Evolutionary conservation across 257 asterid species (phyloP), one percentile per base, ranked within the genome.

Genomic region (Salvia rosmarinus): DNA sequence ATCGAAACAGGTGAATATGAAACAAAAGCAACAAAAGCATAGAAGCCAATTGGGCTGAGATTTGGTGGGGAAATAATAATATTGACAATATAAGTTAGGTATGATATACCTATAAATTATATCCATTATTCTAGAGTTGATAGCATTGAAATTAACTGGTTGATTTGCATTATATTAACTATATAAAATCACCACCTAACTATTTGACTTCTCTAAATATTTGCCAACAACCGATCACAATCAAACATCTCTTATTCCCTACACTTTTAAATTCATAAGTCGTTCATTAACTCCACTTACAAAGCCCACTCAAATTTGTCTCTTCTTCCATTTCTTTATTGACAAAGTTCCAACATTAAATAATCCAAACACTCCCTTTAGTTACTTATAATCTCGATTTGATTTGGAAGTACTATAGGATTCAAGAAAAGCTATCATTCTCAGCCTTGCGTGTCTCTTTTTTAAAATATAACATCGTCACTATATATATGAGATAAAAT

Each of bases 211-310:
- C 7, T 64, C 44, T 62, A 23, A 4, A 28, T 52, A 64, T 55
- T 64, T 76, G 75, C 71, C 58, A 50, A 16, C 62, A 50, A 52
- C 71, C 58, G 43, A 16, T 56, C 56, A 52, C 28, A 66, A 9
- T 34, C 52, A 77, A 35, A 79, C 2, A 67, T 79, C 52, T 3
- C 13, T 81, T 79, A 56, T 77, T 28, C 75, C 61, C 56, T 72
- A 28, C 55, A 60, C 72, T 28, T 20, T 30, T 21, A 13, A 9
- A 51, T 66, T 62, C 62, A 16, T 20, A 60, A 39, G 17, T 60
- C 20, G 28, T 60, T 3, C 57, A 70, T 69, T 34, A 34, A 34
- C 39, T 56, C 72, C 70, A 58, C 59, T 4, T 37, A 66, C n/a
- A 67, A 17, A n/a, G 5, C 17, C 73, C 78, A 61, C 76, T 39